Conservation (phyloP, 2,329 filamentous ascomycete species). For the Aspergillus sp. region DNA sequence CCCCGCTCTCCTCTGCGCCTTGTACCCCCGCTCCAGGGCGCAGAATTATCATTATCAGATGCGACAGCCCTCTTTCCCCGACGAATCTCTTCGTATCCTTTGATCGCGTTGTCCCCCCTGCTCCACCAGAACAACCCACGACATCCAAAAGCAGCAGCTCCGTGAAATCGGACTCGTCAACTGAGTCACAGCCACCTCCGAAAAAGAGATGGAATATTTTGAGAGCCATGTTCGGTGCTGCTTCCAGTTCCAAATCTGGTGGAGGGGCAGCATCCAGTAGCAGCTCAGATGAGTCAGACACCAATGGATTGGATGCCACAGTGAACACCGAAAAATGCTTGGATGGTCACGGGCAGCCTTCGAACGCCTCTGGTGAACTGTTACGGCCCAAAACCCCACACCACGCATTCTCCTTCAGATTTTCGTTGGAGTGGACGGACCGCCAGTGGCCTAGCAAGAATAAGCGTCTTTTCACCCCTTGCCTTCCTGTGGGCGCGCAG, state of each 20-base stretch:
- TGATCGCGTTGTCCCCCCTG: slow-evolving; percentile 52
- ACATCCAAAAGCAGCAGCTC: slow-evolving; percentile 33
- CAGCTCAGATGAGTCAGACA: slow-evolving; percentile 32
- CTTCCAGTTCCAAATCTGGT: slow-evolving; percentile 40
- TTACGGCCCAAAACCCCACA: slow-evolving; percentile 39
- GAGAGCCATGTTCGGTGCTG: slow-evolving; percentile 45
- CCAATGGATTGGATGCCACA: slow-evolving; percentile 20
- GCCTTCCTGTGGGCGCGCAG: slow-evolving; percentile 54
- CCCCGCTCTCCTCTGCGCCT: slow-evolving; percentile 70
- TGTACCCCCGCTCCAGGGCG: slow-evolving; percentile 80
- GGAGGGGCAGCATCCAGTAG: slow-evolving; percentile 37
- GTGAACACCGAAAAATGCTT: slow-evolving; percentile 19
- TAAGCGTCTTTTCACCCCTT: slow-evolving; percentile 51
- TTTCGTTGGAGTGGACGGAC: slow-evolving; percentile 63
- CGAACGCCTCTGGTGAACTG: slow-evolving; percentile 19
- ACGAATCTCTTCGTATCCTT: slow-evolving; percentile 57
- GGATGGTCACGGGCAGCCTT: slow-evolving; percentile 20
- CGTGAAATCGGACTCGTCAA: slow-evolving; percentile 15
- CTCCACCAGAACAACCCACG: slow-evolving; percentile 24
- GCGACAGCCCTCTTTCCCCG: slow-evolving; percentile 59
- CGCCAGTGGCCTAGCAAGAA: slow-evolving; percentile 47
- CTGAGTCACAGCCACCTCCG: slow-evolving; percentile 17
- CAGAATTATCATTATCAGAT: slow-evolving; percentile 82
- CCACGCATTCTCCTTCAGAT: slow-evolving; percentile 60
- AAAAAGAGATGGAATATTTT: slow-evolving; percentile 50